A percentile compares a stretch with the other conserved stretches of the same genome.
Evolutionary conservation across 345 rosid genomes (phyloP).

Genomic region (Pistacia atlantica): DNA sequence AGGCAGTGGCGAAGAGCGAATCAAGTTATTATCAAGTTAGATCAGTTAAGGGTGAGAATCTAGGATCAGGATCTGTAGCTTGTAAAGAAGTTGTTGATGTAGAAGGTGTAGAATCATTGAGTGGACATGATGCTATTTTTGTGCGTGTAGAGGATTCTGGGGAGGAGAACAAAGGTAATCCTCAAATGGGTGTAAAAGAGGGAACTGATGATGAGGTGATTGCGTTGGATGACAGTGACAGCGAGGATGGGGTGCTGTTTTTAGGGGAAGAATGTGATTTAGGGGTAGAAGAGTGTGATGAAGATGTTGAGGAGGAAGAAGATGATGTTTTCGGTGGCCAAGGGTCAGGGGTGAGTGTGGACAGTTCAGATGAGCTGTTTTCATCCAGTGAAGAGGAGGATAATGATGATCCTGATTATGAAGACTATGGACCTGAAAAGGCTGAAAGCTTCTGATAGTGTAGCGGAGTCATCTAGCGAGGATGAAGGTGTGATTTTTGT

Average conservation of each 20-base stretch:
- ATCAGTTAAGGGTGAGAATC: neutral
- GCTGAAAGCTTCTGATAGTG: conserved; percentile 1
- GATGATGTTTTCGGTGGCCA: neutral
- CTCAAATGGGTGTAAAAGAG: neutral
- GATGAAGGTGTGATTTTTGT: conserved; percentile 9
- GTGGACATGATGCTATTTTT: neutral
- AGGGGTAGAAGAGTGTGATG: neutral
- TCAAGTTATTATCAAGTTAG: neutral
- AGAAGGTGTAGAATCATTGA: neutral
- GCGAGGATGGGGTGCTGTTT: conserved; percentile 8
- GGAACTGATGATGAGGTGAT: neutral
- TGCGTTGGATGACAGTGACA: neutral
- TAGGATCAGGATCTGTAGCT: neutral
- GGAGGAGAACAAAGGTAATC: neutral
- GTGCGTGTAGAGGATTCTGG: neutral
- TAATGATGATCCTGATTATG: conserved; percentile 22
- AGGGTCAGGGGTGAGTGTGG: neutral
- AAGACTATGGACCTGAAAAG: neutral
- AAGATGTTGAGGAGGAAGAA: conserved; percentile 10
- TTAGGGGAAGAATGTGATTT: neutral
- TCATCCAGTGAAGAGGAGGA: conserved; percentile 19
- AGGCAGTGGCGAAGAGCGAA: neutral
- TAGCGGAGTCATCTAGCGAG: neutral
- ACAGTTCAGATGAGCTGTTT: neutral
- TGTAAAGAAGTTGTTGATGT: neutral